Evolutionary conservation across 345 rosid genomes (phyloP).

Genomic region (Chamaenerion angustifolium): DNA sequence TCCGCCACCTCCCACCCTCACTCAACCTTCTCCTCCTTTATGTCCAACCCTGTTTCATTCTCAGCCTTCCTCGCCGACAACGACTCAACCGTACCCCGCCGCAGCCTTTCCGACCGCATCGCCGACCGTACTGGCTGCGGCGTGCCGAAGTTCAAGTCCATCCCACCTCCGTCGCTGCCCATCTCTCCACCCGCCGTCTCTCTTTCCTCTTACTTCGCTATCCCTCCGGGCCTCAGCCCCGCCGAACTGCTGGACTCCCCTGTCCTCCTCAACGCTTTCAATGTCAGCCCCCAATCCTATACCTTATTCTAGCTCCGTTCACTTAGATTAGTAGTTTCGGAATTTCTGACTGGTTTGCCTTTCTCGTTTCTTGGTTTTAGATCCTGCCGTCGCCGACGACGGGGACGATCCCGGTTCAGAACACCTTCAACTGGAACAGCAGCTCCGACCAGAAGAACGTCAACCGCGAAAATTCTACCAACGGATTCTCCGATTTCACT

Average conservation of each 20-base stretch:
- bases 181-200: slow-evolving; percentile 59
- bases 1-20: slow-evolving; percentile 1
- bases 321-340: not conserved
- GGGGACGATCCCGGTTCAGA: slow-evolving; percentile 44
- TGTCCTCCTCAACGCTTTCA: slow-evolving; percentile 49
- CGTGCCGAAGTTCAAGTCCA: slow-evolving; percentile 76
- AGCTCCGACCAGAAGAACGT: slow-evolving; percentile 9
- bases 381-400: slow-evolving; percentile 85
- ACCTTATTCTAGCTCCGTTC: not conserved
- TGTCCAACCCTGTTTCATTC: slow-evolving; percentile 26
- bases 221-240: slow-evolving; percentile 70
- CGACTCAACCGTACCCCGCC: slow-evolving; percentile 3
- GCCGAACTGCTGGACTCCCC: slow-evolving; percentile 82
- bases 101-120: slow-evolving; percentile 27
- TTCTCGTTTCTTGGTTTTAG: slow-evolving; percentile 19
- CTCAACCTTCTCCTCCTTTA: slow-evolving; percentile 4
- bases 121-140: slow-evolving; percentile 51
- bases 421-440: slow-evolving; percentile 32
- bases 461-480: slow-evolving; percentile 23
- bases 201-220: slow-evolving; percentile 64
- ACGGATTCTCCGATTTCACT: slow-evolving; percentile 30
- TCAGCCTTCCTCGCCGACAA: slow-evolving; percentile 38
- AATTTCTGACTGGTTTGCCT: not conserved
- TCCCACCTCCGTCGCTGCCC: slow-evolving; percentile 67
- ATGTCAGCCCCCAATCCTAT: slow-evolving; percentile 23